Evolutionary conservation across 1,284 basidiomycete genomes (phyloP), one percentile per base, ranked within the genome.

Genomic region (Ceratobasidium sp.): DNA sequence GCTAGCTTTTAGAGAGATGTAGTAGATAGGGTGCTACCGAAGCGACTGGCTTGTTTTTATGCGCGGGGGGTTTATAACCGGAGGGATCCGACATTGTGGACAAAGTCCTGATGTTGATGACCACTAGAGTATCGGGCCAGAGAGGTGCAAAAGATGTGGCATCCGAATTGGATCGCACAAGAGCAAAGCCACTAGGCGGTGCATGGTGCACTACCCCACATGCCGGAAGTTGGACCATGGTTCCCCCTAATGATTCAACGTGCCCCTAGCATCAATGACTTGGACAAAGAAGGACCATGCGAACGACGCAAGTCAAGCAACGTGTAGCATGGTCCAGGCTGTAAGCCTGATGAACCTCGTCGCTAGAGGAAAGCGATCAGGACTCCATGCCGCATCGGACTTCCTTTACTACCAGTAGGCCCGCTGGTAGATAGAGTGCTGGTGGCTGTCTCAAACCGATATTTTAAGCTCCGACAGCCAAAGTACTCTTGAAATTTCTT

Each of bases 131-230:
- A n/a, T 62, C 29, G 33, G 47, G 21, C 44, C 59, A 60, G 47
- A 50, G 47, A 30, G 27, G 59, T 23, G 30, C 49, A 52, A 62
- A n/a, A 23, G 44, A 52, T 29, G 47, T 25, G 33, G 49, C 47
- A 9, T 47, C 59, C 59, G 59, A 62, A 62, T 62, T 62, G 59
- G 59, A 62, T 41, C 36, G 47, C 47, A 50, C 59, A 62, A 33
- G 33, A 25, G 59, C 59, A 62, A 52, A 42, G 59, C 21, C 59
- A 52, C 59, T 62, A 59, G 50, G 47, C 59, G 49, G 59, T 62
- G 59, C 49, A 47, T 62, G 59, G 46, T 30, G 27, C 25, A 42
- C 59, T 50, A 47, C 59, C 59, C 59, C 59, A 62, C 59, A 62
- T 50, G 50, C 59, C 30, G 49, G 27, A 47, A 30, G 30, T 46